Evolutionary conservation across 805 yeast species (phyloP), one percentile per base, ranked within the genome.

Genomic region (Zygotorulaspora chibaensis): DNA sequence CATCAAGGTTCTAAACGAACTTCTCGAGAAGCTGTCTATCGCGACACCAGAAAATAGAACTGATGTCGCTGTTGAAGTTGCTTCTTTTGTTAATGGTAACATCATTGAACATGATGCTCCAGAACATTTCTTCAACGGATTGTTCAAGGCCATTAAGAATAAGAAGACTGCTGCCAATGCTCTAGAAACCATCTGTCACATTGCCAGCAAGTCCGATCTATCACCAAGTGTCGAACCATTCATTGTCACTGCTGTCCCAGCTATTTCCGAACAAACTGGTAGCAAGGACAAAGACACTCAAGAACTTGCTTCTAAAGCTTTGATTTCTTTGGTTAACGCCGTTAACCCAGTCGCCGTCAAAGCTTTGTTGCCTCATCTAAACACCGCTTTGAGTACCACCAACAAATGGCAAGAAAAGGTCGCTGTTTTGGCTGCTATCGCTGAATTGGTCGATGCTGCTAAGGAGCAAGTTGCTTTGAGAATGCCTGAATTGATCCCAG

Each of bases 401-500:
- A 80, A 84, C 79, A 93, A 93, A 78, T 93, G 99, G 99, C 90
- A 90, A 66, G 98, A 91, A 80, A 93, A 93, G 84, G 84, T 84
- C 66, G 86, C 96, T 61, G 76, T 90, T 63, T 79, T 93, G 71
- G 80, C 80, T 68, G 85, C 96, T 64, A 76, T 93, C 66, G 73
- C 96, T 57, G 80, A 81, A 60, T 78, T 91, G 67, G 99, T 93
- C 63, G 95, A 87, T 69, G 79, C 88, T 61, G 96, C 99, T 63
- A 91, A 90, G 74, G 85, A 75, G 63, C 99, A 90, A 80, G 78
- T 93, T 61, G 96, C 99, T 62, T 81, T 93, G 67, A 89, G 99
- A 82, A 93, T 93, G 98, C 96, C 98, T 67, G 98, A 93, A 80
- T 83, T 93, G 72, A 91, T 93, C 66, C 99, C 99, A 73, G 93